Base-by-base conservation (phyloP, 495 filamentous ascomycete genomes). In the Hypomontagnella monticulosa region DNA sequence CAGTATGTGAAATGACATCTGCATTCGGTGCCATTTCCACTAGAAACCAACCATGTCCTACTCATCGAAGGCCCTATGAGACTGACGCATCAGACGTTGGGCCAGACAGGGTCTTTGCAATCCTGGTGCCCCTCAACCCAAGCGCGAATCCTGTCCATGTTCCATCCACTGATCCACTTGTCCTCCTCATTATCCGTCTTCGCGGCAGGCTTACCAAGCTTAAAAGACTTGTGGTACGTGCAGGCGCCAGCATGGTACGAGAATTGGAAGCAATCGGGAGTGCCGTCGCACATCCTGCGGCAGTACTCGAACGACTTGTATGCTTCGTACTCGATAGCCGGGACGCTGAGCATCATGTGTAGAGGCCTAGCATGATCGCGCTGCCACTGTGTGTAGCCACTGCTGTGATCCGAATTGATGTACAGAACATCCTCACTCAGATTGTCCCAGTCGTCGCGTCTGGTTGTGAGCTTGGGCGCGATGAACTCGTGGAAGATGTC, bases 401-500 rank as follows among this genome's bases (percentile, higher is more conserved):
- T 46, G 30, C 66, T 40, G 10, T 51, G 50, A 30, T 55, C 60
- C 1, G 61, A 65, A 43, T 79, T 69, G 15, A 78, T 63, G 61
- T 82, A 80, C 46, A 72, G 57, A 34, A 76, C 72, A 51, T 81
- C 75, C 20, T 80, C 69, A 54, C 79, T 76, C 6, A 72, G 48
- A 69, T 85, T 85, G 56, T 85, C 78, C 83, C 83, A 85, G 69
- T 83, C 79, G 18, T 75, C 71, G 34, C 76, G 76, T 9, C 61
- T 56, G 2, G 57, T 27, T 34, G 58, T 59, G 5, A 83, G 69
- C 47, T 71, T 68, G 4, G 75, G 68, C 11, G 62, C 73, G 42
- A 83, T 61, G 61, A 78, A 84, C 46, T 76, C 67, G 12, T 78
- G 30, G 62, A 77, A 85, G 34, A 85, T 73, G 49, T 85, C 83